Percentiles rank a stretch among this genome's conserved stretches.
These are phyloP conservation scores for Fragaria iinumae DNA, from an alignment of 306 rosid genomes.

Conservation along the genomic window DNA sequence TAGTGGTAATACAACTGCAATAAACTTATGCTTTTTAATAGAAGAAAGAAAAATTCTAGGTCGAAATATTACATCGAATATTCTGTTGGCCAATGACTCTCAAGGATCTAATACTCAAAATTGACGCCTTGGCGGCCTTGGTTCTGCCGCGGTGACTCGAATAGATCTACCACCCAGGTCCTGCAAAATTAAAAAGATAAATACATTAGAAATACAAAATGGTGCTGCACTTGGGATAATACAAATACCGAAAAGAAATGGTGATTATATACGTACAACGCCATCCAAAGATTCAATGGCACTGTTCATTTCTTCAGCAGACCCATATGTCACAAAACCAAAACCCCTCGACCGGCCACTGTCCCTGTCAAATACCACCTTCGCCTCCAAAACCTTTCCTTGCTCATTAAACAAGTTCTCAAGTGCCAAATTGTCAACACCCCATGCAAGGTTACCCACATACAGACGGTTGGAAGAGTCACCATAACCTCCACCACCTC, in stretches of 20 bases:
- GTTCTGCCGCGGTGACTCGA: slow-evolving; percentile 66
- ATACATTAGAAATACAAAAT: slow-evolving; percentile 21
- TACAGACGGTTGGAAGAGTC: slow-evolving; percentile 56
- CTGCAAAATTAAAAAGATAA: slow-evolving; percentile 36
- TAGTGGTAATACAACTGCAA: not conserved
- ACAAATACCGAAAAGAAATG: not conserved
- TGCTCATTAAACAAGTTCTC: slow-evolving; percentile 69
- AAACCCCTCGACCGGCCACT: slow-evolving; percentile 96
- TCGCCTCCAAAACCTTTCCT: slow-evolving; percentile 86
- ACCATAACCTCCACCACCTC: slow-evolving; percentile 32
- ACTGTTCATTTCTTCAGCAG: slow-evolving; percentile 62
- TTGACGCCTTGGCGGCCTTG: slow-evolving; percentile 65
- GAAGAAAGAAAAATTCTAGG: not conserved
- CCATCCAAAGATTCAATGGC: slow-evolving; percentile 83
- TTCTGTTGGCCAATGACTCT: slow-evolving; percentile 26
- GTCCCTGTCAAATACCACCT: slow-evolving; percentile 89
- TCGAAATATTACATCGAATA: slow-evolving; percentile 29
- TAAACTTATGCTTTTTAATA: not conserved
- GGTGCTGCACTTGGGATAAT: not conserved
- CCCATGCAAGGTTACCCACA: slow-evolving; percentile 93
- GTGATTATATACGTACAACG: slow-evolving; percentile 48
- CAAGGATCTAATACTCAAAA: slow-evolving; percentile 40
- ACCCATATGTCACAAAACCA: slow-evolving; percentile 77
- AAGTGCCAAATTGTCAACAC: slow-evolving; percentile 77
- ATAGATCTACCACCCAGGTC: slow-evolving; percentile 85